These are phyloP conservation scores for Schoenoplectus triqueter DNA, from an alignment of 202 grass and related monocot species.

Conservation along the genomic window DNA sequence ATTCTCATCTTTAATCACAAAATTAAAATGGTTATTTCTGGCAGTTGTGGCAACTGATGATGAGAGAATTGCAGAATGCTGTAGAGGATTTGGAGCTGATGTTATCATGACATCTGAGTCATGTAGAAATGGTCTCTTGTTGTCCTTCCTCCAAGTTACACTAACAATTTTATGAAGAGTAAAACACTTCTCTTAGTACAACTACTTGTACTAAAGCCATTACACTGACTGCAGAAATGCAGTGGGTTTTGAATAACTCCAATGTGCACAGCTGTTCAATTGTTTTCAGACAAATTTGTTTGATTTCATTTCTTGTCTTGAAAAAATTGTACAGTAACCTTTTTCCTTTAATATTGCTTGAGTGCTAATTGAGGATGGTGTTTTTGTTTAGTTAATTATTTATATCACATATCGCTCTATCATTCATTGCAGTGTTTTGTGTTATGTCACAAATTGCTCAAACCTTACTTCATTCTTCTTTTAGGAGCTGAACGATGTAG, in stretches of 20 bases:
- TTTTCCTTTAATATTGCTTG: conserved; percentile 25
- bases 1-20: neutral
- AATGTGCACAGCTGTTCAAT: neutral
- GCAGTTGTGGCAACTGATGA: conserved; percentile 87
- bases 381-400: neutral
- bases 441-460: neutral
- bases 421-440: no score
- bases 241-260: neutral
- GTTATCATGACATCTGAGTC: conserved; percentile 93
- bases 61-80: conserved; percentile 90
- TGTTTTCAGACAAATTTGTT: neutral
- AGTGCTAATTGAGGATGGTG: neutral
- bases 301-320: neutral
- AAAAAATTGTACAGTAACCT: neutral
- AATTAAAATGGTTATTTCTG: neutral
- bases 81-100: conserved; percentile 95
- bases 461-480: conserved; percentile 3
- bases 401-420: neutral
- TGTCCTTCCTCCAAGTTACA: neutral
- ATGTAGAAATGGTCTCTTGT: conserved; percentile 73
- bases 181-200: neutral
- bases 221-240: neutral
- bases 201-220: neutral
- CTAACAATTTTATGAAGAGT: neutral
- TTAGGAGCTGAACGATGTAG: conserved; percentile 87